phyloP scores from a whole-genome alignment of 106 monocot genomes.

The Allium fistulosum region DNA sequence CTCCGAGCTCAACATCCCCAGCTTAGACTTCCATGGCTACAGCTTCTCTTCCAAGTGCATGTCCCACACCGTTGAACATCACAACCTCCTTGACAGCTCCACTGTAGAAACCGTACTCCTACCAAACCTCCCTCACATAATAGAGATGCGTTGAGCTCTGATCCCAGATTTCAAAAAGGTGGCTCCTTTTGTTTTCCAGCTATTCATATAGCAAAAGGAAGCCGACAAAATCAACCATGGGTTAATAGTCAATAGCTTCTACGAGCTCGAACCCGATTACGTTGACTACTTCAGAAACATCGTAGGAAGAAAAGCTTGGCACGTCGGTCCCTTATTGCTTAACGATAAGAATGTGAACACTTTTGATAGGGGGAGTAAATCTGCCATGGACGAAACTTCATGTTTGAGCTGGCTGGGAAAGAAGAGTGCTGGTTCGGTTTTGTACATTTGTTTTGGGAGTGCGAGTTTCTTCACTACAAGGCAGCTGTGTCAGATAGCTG shows the following conservation, averaged over 20 bases:
- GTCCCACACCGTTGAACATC: not conserved
- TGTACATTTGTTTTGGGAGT: slow-evolving; percentile 3
- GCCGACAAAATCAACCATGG: no score
- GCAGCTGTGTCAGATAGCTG: not conserved
- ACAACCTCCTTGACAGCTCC: not conserved
- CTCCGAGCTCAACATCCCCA: no score
- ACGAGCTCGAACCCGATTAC: no score
- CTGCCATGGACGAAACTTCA: no score
- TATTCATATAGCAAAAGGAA: no score
- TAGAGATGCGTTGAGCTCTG: slow-evolving; percentile 2
- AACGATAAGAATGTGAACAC: not conserved
- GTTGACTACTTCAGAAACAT: no score
- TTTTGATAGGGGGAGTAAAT: no score
- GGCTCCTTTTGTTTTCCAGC: no score
- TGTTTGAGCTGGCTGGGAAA: not conserved
- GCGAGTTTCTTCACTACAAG: not conserved
- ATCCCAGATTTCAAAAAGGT: not conserved
- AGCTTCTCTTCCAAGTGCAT: not conserved
- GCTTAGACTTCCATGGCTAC: slow-evolving; percentile 14
- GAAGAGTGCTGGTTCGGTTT: not conserved
- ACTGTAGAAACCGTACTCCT: not conserved
- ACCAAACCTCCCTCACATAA: not conserved
- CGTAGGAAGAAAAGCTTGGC: no score
- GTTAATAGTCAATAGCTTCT: no score
- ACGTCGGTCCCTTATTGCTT: no score